phyloP scores from a whole-genome alignment of 2,329 filamentous ascomycete species.

The Trichoderma sp. region DNA sequence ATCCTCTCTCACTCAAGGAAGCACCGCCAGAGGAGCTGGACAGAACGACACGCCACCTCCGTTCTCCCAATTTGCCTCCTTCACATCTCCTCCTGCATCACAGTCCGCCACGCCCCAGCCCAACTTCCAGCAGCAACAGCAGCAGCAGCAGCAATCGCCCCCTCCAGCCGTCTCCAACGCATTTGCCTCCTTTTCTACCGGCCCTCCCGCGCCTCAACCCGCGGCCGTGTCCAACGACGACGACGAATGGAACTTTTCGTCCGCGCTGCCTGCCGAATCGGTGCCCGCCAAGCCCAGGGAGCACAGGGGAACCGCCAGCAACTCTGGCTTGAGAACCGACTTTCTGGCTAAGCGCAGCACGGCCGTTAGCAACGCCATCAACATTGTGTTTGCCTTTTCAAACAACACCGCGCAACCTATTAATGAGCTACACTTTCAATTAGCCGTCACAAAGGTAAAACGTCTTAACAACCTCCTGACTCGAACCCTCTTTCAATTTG shows the following conservation, averaged over 20 bases:
- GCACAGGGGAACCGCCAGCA: constrained; percentile 65
- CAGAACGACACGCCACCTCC: constrained; percentile 42
- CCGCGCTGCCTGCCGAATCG: constrained; percentile 66
- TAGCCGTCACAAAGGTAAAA: constrained; percentile 87
- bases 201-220: constrained; percentile 27
- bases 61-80: constrained; percentile 55
- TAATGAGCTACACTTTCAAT: constrained; percentile 80
- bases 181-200: constrained; percentile 47
- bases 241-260: constrained; percentile 93
- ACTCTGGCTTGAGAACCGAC: constrained; percentile 68
- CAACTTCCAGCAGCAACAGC: constrained; percentile 45
- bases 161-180: constrained; percentile 49
- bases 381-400: constrained; percentile 76
- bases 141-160: constrained; percentile 47
- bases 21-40: constrained; percentile 49
- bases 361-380: constrained; percentile 55
- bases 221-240: constrained; percentile 55
- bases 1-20: constrained; percentile 61
- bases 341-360: constrained; percentile 65
- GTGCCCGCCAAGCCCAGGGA: constrained; percentile 51
- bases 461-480: not conserved
- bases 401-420: constrained; percentile 73
- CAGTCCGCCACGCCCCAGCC: constrained; percentile 54
- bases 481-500: not conserved
- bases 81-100: constrained; percentile 51